Base-by-base conservation (phyloP, 225 moss, liverwort and hornwort species). In the Antitrichia curtipendula region DNA sequence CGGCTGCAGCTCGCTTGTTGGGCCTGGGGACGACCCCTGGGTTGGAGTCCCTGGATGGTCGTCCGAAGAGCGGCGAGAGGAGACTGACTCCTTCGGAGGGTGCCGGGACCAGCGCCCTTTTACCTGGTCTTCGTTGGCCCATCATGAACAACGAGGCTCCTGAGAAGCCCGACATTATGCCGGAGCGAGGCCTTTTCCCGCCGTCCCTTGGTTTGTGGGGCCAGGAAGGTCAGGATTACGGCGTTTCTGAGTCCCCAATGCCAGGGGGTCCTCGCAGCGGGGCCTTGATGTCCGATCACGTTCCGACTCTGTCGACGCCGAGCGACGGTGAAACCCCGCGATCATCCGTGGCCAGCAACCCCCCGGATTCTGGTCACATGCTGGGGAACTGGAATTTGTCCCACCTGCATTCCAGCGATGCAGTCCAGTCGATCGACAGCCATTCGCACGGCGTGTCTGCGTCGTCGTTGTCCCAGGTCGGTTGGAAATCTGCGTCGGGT, bases 401-500 rank as follows among this genome's bases (percentile, higher is more conserved):
- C 8, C 88, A 82, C 72, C 82, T 93, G 86, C 91, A 90, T 82
- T 89, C 90, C 20, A 58, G 61, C 41, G 90, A 93, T 78, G 76
- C 76, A 17, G 64, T 79, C 28, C 69, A 86, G 14, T 58, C 85
- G 34, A 12, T 16, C 2, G 84, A 88, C 31, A 34, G 58, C 50
- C 89, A 88, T 71, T 73, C 50, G 45, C 84, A 64, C 29, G 90
- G 85, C 40, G 91, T 62, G 68, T 72, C 92, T 59, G 85, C 82
- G 22, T 82, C 73, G 13, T 49, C 74, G 8, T 89, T 82, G 87
- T 88, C 71, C 43, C 94, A 92, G 84, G 88, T 92, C 61, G 98
- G 91, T 79, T 97, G 98, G 97, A 98, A 95, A 87, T 84, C 95
- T 82, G 89, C 94, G 27, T 85, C 88, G 56, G 90, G 83, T 65